phyloP scores from a whole-genome alignment of 139 green algal genomes.

The Coelastrella sp. region DNA sequence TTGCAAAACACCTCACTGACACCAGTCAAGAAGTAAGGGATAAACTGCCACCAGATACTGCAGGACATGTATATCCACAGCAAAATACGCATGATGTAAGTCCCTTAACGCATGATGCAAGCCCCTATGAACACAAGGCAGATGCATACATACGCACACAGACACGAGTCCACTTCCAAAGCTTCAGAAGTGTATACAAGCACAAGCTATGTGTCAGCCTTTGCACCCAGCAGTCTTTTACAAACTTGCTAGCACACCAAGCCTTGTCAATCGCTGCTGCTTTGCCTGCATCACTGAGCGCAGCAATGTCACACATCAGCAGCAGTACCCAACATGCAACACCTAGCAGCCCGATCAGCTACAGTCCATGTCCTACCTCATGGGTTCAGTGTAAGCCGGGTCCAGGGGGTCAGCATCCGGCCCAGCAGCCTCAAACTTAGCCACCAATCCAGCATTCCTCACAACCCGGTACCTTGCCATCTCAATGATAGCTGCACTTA shows the following conservation, averaged over 20 bases:
- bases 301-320: not conserved
- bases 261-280: too few species aligned
- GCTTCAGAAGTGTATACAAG: too few species aligned
- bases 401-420: slow-evolving; percentile 21
- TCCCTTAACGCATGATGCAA: too few species aligned
- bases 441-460: slow-evolving; percentile 5
- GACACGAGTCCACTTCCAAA: too few species aligned
- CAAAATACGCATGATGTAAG: not conserved
- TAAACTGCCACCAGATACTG: slow-evolving; percentile 58
- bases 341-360: too few species aligned
- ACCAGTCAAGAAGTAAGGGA: slow-evolving; percentile 61
- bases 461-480: slow-evolving; percentile 40
- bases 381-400: slow-evolving; percentile 36
- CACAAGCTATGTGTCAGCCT: too few species aligned
- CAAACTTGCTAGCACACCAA: too few species aligned
- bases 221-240: too few species aligned
- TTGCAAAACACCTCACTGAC: slow-evolving; percentile 58
- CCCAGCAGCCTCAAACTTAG: slow-evolving; percentile 17
- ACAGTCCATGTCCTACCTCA: too few species aligned
- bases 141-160: too few species aligned
- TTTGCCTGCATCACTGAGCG: too few species aligned
- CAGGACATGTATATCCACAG: not conserved
- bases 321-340: not conserved
- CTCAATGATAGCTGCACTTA: slow-evolving; percentile 42
- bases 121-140: too few species aligned